Evolutionary conservation across 2,329 filamentous ascomycete genomes (phyloP), one percentile per base, ranked within the genome.

Genomic region (Mariannaea sp.): DNA sequence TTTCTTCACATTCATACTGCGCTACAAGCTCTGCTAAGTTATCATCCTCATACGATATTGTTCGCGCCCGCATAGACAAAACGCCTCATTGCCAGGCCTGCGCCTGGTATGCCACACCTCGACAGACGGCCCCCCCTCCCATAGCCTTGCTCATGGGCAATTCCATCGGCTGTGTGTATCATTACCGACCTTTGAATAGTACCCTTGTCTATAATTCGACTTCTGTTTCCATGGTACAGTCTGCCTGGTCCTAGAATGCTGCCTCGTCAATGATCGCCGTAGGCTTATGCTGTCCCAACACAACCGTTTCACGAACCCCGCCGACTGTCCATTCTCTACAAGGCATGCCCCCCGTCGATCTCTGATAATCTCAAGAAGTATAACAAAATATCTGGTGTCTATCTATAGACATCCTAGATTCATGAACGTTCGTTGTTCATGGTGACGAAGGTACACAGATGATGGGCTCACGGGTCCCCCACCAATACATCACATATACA

Each of bases 401-500:
- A n/a, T n/a, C n/a, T n/a, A n/a, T n/a, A n/a, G n/a, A n/a, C n/a
- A n/a, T n/a, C n/a, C n/a, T n/a, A n/a, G n/a, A n/a, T n/a, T n/a
- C n/a, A n/a, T n/a, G n/a, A n/a, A n/a, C n/a, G n/a, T n/a, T n/a
- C n/a, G n/a, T n/a, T n/a, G n/a, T n/a, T n/a, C n/a, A n/a, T n/a
- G n/a, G n/a, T n/a, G n/a, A n/a, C n/a, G n/a, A n/a, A n/a, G n/a
- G n/a, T n/a, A n/a, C n/a, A n/a, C n/a, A n/a, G n/a, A n/a, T n/a
- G n/a, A n/a, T n/a, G n/a, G n/a, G n/a, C n/a, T n/a, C n/a, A n/a
- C n/a, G n/a, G 49, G 63, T 69, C 19, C 68, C 65, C 0, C 65
- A 64, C 4, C n/a, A n/a, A 68, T 64, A 1, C 64, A 64, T 65
- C 62, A 68, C 33, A 46, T 36, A 53, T 65, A 68, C 27, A 67